These are phyloP conservation scores for Parasitella parasitica DNA, from an alignment of 371 early-diverging fungal species.

Conservation along the genomic window DNA sequence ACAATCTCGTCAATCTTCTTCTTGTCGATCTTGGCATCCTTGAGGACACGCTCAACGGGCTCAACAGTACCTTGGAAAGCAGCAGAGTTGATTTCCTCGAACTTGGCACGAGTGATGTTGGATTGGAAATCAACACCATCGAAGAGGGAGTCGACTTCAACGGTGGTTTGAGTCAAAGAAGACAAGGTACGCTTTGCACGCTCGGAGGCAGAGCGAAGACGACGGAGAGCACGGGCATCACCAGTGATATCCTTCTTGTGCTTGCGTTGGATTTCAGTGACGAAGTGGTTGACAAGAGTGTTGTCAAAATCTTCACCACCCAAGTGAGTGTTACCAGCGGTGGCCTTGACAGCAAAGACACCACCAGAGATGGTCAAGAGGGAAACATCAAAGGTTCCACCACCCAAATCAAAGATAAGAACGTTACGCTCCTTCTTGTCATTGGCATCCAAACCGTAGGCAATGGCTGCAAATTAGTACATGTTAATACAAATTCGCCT, in stretches of 20 bases:
- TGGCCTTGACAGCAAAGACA: conserved; percentile 93
- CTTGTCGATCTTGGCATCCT: conserved; percentile 95
- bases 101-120: conserved; percentile 90
- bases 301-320: conserved; percentile 99
- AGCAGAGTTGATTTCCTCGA: conserved; percentile 91
- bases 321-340: conserved; percentile 95
- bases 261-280: conserved; percentile 86
- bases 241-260: conserved; percentile 75
- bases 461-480: conserved; percentile 65
- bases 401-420: conserved; percentile 94
- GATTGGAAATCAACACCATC: conserved; percentile 89
- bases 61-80: conserved; percentile 84
- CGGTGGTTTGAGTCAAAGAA: conserved; percentile 77
- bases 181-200: conserved; percentile 97
- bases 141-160: conserved; percentile 91
- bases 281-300: conserved; percentile 78
- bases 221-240: conserved; percentile 89
- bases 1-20: conserved; percentile 93
- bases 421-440: conserved; percentile 78
- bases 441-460: conserved; percentile 88
- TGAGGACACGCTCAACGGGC: conserved; percentile 80
- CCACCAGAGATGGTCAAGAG: conserved; percentile 87
- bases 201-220: conserved; percentile 94
- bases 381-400: conserved; percentile 96
- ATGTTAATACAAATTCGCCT: not conserved